phyloP scores from a whole-genome alignment of 2,329 filamentous ascomycete genomes.

The Rhytidhysteron rufulum region DNA sequence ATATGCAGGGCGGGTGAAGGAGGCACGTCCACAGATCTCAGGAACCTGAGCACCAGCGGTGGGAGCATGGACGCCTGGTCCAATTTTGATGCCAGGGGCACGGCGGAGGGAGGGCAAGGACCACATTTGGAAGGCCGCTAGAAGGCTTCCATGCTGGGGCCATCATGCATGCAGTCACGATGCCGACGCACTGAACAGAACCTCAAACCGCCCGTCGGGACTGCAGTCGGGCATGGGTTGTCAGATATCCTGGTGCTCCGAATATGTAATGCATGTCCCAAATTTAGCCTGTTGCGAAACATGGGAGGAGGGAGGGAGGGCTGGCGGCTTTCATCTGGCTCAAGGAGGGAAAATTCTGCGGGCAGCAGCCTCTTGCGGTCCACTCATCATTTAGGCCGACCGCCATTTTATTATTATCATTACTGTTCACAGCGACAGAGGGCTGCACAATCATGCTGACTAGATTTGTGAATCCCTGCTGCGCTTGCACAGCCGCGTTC shows the following conservation, averaged over 20 bases:
- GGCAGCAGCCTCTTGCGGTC: neutral
- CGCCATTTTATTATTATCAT: no score
- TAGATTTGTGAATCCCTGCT: neutral
- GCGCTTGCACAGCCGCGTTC: neutral
- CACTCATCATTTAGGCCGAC: no score
- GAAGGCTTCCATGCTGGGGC: conserved; percentile 14
- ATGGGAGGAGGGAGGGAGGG: neutral
- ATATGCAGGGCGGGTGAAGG: neutral
- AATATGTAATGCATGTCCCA: conserved; percentile 5
- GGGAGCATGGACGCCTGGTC: neutral
- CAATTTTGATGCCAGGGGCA: conserved; percentile 6
- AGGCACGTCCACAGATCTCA: neutral
- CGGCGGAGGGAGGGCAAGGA: conserved; percentile 8
- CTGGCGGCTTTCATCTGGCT: neutral
- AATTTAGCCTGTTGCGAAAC: conserved; percentile 21
- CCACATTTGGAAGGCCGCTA: conserved; percentile 19
- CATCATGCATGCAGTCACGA: conserved; percentile 10
- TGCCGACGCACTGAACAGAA: conserved; percentile 2
- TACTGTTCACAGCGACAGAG: no score
- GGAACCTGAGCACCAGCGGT: neutral
- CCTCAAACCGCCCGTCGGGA: conserved; percentile 7
- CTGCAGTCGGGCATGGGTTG: no score
- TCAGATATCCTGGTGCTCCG: neutral
- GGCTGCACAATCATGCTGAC: no score
- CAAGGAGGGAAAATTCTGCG: neutral